Percentiles rank a stretch among this genome's conserved stretches.
Conservation (phyloP, 2,329 filamentous ascomycete species). For the Diaporthe amygdali region DNA sequence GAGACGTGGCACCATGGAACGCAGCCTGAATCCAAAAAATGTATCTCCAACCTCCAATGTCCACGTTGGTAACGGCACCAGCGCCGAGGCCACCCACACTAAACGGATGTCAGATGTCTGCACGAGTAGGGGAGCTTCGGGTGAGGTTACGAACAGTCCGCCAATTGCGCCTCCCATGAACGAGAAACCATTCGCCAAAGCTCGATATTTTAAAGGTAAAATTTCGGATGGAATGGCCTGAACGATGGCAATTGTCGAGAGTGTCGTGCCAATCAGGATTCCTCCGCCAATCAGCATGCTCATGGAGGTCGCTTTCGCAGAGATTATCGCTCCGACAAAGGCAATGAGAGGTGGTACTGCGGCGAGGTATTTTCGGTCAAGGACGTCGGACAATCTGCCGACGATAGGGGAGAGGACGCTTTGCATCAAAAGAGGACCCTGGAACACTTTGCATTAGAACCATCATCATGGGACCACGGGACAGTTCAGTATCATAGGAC, state of each 20-base stretch:
- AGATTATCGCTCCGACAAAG: constrained; percentile 58
- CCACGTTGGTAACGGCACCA: constrained; percentile 55
- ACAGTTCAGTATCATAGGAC: background rate
- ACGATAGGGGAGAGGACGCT: constrained; percentile 60
- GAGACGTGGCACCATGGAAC: constrained; percentile 52
- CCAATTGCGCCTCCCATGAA: constrained; percentile 56
- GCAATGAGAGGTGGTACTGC: constrained; percentile 57
- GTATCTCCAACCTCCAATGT: constrained; percentile 54
- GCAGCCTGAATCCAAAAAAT: constrained; percentile 66
- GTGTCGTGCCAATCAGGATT: constrained; percentile 59
- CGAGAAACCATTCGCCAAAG: constrained; percentile 58
- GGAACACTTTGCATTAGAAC: background rate
- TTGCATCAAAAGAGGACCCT: constrained; percentile 64
- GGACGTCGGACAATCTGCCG: constrained; percentile 60
- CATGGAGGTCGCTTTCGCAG: constrained; percentile 60
- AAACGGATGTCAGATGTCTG: background rate
- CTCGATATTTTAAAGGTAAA: constrained; percentile 60
- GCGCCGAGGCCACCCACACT: constrained; percentile 55
- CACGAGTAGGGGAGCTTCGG: background rate
- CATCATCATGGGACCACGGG: background rate
- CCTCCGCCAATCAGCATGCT: constrained; percentile 61
- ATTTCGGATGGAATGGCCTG: constrained; percentile 63
- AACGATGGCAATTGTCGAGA: constrained; percentile 60
- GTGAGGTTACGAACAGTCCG: constrained; percentile 43
- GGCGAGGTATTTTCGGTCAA: constrained; percentile 60